Evolutionary conservation across 345 rosid species (phyloP).

Genomic region (Camelina hispida): DNA sequence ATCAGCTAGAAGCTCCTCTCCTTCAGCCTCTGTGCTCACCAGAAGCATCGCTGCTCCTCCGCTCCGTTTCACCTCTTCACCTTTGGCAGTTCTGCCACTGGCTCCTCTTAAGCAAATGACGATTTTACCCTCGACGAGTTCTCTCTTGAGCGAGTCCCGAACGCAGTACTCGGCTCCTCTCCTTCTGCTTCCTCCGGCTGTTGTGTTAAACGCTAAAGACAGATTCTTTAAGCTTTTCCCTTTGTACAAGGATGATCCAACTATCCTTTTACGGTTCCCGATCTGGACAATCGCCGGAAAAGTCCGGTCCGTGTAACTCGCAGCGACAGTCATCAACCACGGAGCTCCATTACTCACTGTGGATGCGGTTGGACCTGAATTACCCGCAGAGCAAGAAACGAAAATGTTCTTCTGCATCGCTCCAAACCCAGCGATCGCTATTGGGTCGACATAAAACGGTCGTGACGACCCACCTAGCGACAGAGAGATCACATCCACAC

Average conservation of each 20-base stretch:
- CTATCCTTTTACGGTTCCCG: conserved; percentile 50
- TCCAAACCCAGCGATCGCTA: conserved; percentile 64
- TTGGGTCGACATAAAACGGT: conserved; percentile 60
- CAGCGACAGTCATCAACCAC: conserved; percentile 91
- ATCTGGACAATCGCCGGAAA: conserved; percentile 66
- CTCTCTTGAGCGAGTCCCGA: conserved; percentile 34
- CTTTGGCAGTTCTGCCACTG: conserved; percentile 56
- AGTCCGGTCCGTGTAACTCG: conserved; percentile 69
- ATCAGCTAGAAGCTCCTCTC: conserved; percentile 70
- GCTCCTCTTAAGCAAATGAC: conserved; percentile 61
- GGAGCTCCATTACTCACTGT: conserved; percentile 69
- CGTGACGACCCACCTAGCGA: conserved; percentile 64
- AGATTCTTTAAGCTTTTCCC: conserved; percentile 51
- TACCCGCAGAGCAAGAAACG: conserved; percentile 84
- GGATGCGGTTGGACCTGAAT: conserved; percentile 66
- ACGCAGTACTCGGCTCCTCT: conserved; percentile 54
- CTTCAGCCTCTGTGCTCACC: conserved; percentile 52
- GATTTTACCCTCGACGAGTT: conserved; percentile 60
- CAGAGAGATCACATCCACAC: conserved; percentile 78
- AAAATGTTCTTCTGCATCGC: conserved; percentile 68
- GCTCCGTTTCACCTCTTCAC: conserved; percentile 57
- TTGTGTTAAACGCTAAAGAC: conserved; percentile 54
- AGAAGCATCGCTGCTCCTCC: conserved; percentile 81
- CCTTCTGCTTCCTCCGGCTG: conserved; percentile 52
- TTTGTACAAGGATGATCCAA: conserved; percentile 59